Evolutionary conservation across 225 moss, liverwort and hornwort genomes (phyloP), one percentile per base, ranked within the genome.

Genomic region (Climacium dendroides): DNA sequence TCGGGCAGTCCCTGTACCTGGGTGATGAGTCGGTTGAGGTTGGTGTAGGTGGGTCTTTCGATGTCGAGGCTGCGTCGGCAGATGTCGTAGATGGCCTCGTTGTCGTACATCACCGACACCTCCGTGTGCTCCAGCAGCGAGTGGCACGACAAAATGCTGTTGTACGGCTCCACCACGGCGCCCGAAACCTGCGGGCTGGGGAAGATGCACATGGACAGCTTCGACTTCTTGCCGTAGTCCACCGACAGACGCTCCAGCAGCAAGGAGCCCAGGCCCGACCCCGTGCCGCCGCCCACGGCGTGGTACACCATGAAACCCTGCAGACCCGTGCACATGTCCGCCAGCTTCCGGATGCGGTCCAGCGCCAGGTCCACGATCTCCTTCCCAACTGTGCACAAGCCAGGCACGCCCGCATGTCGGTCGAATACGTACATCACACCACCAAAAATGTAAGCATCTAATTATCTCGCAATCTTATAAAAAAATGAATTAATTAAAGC

Each of bases 1-100:
- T 73, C 30, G 72, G 47, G 47, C 73, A 20, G 34, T 20, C 20
- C 13, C 22, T 34, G 52, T 75, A 75, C 77, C 77, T 77, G 77
- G 24, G 77, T 54, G 54, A 77, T 55, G 54, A 77, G 77, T 16
- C 77, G 54, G 54, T 77, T 77, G n/a, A 77, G n/a, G 77, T 77
- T 77, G n/a, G 77, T 77, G 54, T 77, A 77, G 25, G 77, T 77
- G n/a, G 77, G 77, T n/a, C 77, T n/a, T 55, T 77, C 77, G n/a
- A 77, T 77, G 25, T 77, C 77, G n/a, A 77, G 77, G n/a, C 77
- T 77, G 4, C 77, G 54, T 54, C 93, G 88, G 82, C 93, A 91
- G 34, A 93, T 93, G 74, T 93, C 93, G 78, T 93, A 93, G 81
- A 93, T 93, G 12, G 93, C 93, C 67, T 93, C 93, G 22, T 93